phyloP scores from a whole-genome alignment of 2,329 filamentous ascomycete genomes.

The Volutella citrinella region DNA sequence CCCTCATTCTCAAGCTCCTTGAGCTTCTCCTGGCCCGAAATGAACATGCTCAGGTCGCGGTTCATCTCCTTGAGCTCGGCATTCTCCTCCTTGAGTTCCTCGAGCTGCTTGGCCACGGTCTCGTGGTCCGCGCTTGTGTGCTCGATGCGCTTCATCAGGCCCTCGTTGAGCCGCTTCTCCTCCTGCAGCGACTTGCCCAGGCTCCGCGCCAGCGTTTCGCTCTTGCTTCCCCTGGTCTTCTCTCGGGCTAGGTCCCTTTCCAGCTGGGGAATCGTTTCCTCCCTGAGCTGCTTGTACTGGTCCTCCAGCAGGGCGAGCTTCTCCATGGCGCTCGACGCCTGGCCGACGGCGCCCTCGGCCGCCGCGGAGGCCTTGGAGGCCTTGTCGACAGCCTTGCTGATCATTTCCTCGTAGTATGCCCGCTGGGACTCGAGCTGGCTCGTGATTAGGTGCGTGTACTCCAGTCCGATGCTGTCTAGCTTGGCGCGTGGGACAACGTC shows the following conservation, averaged over 20 bases:
- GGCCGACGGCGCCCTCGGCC: constrained; percentile 59
- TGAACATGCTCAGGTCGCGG: constrained; percentile 82
- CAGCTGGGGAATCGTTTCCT: constrained; percentile 60
- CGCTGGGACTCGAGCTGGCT: constrained; percentile 91
- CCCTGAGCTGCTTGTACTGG: constrained; percentile 42
- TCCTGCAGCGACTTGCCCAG: constrained; percentile 76
- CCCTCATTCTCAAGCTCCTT: constrained; percentile 64
- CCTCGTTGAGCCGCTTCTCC: constrained; percentile 80
- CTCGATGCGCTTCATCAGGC: constrained; percentile 77
- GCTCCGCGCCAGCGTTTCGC: constrained; percentile 71
- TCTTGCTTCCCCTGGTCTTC: constrained; percentile 65
- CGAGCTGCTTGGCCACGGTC: constrained; percentile 54
- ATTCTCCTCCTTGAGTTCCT: constrained; percentile 59
- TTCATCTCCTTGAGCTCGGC: constrained; percentile 81
- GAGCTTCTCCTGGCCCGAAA: constrained; percentile 78
- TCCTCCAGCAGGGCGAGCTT: constrained; percentile 51
- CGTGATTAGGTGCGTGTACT: constrained; percentile 92
- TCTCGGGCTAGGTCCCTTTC: constrained; percentile 72
- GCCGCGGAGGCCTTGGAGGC: constrained; percentile 68
- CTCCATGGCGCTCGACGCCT: constrained; percentile 46
- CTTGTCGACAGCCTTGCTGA: constrained; percentile 87
- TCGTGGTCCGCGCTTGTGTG: constrained; percentile 65
- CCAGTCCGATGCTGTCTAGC: constrained; percentile 76
- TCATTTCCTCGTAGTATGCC: constrained; percentile 88
- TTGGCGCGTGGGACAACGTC: constrained; percentile 71